Conservation (phyloP, 2,329 filamentous ascomycete species). For the Corinectria fuckeliana region DNA sequence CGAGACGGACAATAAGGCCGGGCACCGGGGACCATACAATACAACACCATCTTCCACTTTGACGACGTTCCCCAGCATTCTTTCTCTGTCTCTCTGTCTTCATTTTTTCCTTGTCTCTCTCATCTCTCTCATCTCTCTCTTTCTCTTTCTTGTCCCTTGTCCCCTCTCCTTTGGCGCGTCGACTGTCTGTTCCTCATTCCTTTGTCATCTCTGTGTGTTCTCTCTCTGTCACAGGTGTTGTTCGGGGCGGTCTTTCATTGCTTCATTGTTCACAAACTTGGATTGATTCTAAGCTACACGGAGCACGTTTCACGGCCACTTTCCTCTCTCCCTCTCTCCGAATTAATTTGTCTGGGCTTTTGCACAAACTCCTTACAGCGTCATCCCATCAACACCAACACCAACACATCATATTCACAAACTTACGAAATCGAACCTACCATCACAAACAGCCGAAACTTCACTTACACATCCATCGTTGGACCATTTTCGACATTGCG, state of each 20-base stretch:
- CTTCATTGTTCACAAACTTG: constrained; percentile 16
- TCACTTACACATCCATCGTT: constrained; percentile 11
- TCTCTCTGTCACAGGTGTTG: constrained; percentile 13
- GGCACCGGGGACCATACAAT: constrained; percentile 17
- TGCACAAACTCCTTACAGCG: constrained; percentile 4
- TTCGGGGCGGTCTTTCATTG: constrained; percentile 23
- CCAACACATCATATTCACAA: background rate
- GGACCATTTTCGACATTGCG: constrained; percentile 12
- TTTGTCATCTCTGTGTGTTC: constrained; percentile 12
- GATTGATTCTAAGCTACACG: constrained; percentile 18
- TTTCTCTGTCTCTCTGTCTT: constrained; percentile 20
- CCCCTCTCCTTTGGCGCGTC: constrained; percentile 2
- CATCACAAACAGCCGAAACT: constrained; percentile 12
- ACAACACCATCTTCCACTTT: constrained; percentile 19
- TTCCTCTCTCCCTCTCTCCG: background rate
- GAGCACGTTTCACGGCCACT: background rate
- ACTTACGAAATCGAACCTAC: background rate
- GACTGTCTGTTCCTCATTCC: constrained; percentile 10
- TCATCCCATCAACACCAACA: background rate
- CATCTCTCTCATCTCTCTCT: constrained; percentile 6
- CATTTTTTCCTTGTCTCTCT: constrained; percentile 24
- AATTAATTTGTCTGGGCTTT: constrained; percentile 4
- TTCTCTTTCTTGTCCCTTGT: constrained; percentile 23
- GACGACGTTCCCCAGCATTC: constrained; percentile 16
- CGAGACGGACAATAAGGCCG: no score